Evolutionary conservation across 768 basidiomycete species (phyloP), one percentile per base, ranked within the genome.

Genomic region (Rhodosporidiobolus sp.): DNA sequence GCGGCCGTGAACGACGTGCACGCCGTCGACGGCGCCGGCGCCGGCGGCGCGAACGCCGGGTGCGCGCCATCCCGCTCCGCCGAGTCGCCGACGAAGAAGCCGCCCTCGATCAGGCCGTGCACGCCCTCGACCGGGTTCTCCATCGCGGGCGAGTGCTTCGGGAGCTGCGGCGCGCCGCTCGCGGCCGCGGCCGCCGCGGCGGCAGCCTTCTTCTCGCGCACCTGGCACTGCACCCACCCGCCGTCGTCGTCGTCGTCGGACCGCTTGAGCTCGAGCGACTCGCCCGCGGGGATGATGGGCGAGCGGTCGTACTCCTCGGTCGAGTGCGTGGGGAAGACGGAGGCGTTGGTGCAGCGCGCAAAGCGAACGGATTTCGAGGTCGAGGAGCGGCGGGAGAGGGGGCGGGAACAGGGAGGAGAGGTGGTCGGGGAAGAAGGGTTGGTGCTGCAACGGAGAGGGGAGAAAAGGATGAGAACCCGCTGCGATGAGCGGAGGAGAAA

Each of bases 251-350:
- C 71, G 19, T 48, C 56, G 45, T 59, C 50, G 45, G 56, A 62
- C 45, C 76, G 70, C 38, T 74, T 72, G 26, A 77, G 49, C 62
- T 67, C 72, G 54, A 77, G 74, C 9, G 63, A 46, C 43, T 69
- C 70, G 67, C 69, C 63, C 22, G 74, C 68, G 34, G 77, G 74
- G 45, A 77, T 48, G 69, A 77, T 77, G 19, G 74, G 74, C 19
- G 72, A 73, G 17, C 77, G 77, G 54, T 77, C 77, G 74, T 77
- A 77, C 38, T 75, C 70, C 19, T 49, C 66, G n/a, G 69, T 72
- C 22, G 74, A 75, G 43, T 73, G 77, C 12, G 77, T 75, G 32
- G 74, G 72, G 63, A 73, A 73, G 28, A 75, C 69, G 56, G 59
- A 59, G 14, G 77, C 71, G 67, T 74, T 70, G 28, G 74, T 72